Conservation (phyloP, 192 early-diverging fungal species). For the Pecoramyces ruminantium region DNA sequence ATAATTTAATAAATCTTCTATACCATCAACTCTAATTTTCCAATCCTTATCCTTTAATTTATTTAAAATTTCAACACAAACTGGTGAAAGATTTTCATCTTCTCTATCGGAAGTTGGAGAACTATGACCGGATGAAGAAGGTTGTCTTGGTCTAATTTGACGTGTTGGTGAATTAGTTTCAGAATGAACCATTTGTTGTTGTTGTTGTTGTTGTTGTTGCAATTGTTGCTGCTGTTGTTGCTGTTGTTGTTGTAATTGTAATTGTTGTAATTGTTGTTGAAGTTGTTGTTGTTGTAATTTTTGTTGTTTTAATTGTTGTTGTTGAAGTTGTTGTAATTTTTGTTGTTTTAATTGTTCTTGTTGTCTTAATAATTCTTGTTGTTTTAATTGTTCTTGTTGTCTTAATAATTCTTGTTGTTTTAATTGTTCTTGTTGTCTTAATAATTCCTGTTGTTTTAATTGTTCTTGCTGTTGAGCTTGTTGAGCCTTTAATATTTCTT, state of each 20-base stretch:
- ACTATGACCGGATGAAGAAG: neutral
- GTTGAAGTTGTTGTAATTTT: too few species aligned
- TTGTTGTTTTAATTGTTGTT: neutral
- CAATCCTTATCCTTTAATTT: neutral
- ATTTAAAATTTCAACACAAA: neutral
- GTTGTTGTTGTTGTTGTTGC: too few species aligned
- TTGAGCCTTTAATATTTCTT: neutral
- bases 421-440: neutral
- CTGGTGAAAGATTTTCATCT: neutral
- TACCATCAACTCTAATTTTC: neutral
- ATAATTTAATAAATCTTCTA: neutral
- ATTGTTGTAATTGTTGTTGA: neutral
- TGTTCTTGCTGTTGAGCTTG: neutral
- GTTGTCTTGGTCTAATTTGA: too few species aligned
- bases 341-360: neutral
- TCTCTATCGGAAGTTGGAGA: neutral
- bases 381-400: neutral
- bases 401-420: neutral
- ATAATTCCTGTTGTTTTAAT: neutral
- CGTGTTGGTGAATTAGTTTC: too few species aligned
- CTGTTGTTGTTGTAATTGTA: neutral
- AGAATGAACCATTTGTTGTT: too few species aligned
- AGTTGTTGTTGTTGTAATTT: neutral
- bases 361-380: too few species aligned
- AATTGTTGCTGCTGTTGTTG: too few species aligned